A percentile compares a stretch with the other conserved stretches of the same genome.
Evolutionary conservation across 176 grass and related monocot genomes (phyloP).

Genomic region (Pontederia crassipes): DNA sequence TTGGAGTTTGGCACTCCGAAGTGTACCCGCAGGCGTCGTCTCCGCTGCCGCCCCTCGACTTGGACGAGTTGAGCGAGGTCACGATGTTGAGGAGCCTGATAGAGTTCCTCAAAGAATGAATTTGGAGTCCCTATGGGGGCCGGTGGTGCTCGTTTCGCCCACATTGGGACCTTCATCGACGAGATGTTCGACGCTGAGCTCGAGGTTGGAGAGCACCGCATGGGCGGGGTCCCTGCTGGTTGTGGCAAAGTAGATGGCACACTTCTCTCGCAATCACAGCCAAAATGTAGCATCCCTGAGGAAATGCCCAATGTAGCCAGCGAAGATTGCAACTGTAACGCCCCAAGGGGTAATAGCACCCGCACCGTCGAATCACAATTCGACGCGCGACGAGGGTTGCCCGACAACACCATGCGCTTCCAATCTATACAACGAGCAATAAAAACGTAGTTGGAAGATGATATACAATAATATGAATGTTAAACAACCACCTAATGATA

Average conservation of each 20-base stretch:
- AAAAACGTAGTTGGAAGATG: no score
- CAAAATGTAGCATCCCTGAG: slow-evolving; percentile 52
- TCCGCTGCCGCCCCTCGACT: no score
- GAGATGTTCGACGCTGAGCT: slow-evolving; percentile 74
- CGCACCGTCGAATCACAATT: no score
- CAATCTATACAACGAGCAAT: no score
- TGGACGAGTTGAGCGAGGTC: slow-evolving; percentile 46
- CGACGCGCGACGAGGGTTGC: slow-evolving; percentile 32
- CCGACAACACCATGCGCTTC: not conserved
- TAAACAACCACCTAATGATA: no score
- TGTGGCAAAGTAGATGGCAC: slow-evolving; percentile 29
- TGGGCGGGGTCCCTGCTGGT: slow-evolving; percentile 19
- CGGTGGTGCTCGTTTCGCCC: not conserved
- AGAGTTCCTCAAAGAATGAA: slow-evolving; percentile 81
- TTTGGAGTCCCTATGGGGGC: slow-evolving; percentile 42
- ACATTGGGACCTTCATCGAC: slow-evolving; percentile 27
- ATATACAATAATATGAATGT: no score
- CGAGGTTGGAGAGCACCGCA: slow-evolving; percentile 74
- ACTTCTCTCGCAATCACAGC: slow-evolving; percentile 53
- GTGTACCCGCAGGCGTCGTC: slow-evolving; percentile 11
- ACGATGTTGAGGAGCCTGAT: slow-evolving; percentile 81
- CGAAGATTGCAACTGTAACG: slow-evolving; percentile 56
- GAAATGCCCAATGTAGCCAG: slow-evolving; percentile 67
- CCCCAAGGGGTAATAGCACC: no score
- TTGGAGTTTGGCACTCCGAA: slow-evolving; percentile 54